Base-by-base conservation (phyloP, 768 basidiomycete species). In the Lepiota brunneoincarnata region DNA sequence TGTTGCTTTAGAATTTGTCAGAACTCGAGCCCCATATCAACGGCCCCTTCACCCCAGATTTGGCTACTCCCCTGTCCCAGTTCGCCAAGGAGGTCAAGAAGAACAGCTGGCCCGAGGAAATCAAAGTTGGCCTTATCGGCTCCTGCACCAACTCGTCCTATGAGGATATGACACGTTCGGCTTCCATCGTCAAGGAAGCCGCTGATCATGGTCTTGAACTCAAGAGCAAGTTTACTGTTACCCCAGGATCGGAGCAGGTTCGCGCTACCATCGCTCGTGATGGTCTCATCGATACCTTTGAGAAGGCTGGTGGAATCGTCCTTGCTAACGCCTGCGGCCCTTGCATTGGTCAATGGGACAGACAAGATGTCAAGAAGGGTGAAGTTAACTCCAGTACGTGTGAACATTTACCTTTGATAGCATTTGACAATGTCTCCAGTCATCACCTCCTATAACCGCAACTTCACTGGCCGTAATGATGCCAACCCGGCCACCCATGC, bases 121-220 rank as follows among this genome's bases (percentile, higher is more conserved):
- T 99, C 76, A 93, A 91, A 77, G 97, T 98, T 64, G 93, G 85
- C 57, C 87, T 99, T 55, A 98, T 99, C 69, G 97, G 97, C 49
- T 98, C 97, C 43, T 99, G 97, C 87, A 98, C 97, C 70, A 99
- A 99, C 84, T 98, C 97, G 43, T 98, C 97, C 31, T 99, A 99
- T 69, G 97, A 99, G 76, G 97, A 99, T 75, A 97, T 98, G 96
- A 89, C 93, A 35, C 93, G 97, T 68, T 91, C 96, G 36, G 96
- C 93, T 24, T 89, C 89, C 41, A 97, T 99, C 67, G 93, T 91
- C 61, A 81, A 80, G 63, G 87, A 99, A 71, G 97, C 97, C 56
- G 73, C 85, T 47, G 78, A 78, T 5, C 96, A 96, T 66, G 97
- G 97, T 62, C 80, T 98, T 45, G 76, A 81, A 56, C 81, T 86